These are phyloP conservation scores for Sclerotinia trifoliorum DNA, from an alignment of 2,329 filamentous ascomycete species.

Conservation along the genomic window DNA sequence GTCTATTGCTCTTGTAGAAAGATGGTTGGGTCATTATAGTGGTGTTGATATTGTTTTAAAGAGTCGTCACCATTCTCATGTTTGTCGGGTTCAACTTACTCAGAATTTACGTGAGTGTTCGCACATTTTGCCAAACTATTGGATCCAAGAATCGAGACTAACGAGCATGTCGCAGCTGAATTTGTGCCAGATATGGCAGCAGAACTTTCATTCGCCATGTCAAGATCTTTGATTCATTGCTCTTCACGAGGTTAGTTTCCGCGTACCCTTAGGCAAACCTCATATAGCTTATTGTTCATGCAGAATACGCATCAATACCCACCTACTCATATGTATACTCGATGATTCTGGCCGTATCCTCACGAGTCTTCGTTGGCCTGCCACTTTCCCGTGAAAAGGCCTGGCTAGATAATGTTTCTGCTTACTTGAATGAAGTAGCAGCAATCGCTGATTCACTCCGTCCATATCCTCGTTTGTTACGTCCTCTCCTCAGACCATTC, in stretches of 20 bases:
- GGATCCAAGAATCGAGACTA: not conserved
- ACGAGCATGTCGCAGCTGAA: not conserved
- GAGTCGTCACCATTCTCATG: constrained; percentile 11
- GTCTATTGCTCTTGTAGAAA: constrained; percentile 13
- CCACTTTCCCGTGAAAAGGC: constrained; percentile 33
- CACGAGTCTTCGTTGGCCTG: constrained; percentile 33
- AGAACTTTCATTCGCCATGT: constrained; percentile 5
- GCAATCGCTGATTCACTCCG: not conserved
- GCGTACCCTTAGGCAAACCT: not conserved
- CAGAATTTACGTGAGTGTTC: constrained; percentile 10
- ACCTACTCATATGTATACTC: constrained; percentile 6
- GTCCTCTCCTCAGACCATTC: not conserved
- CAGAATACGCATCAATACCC: not conserved
- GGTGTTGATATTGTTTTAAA: constrained; percentile 10
- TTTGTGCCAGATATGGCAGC: constrained; percentile 7
- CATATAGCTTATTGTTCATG: not conserved
- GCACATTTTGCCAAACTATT: not conserved
- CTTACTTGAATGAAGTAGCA: constrained; percentile 1
- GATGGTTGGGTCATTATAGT: constrained; percentile 6
- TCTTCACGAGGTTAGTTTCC: not conserved
- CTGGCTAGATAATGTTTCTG: constrained; percentile 28
- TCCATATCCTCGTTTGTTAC: not conserved
- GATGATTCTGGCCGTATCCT: constrained; percentile 6
- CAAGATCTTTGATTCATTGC: not conserved
- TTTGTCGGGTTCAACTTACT: constrained; percentile 15